Conservation (phyloP, 2,329 filamentous ascomycete species). For the Talaromyces sp. region DNA sequence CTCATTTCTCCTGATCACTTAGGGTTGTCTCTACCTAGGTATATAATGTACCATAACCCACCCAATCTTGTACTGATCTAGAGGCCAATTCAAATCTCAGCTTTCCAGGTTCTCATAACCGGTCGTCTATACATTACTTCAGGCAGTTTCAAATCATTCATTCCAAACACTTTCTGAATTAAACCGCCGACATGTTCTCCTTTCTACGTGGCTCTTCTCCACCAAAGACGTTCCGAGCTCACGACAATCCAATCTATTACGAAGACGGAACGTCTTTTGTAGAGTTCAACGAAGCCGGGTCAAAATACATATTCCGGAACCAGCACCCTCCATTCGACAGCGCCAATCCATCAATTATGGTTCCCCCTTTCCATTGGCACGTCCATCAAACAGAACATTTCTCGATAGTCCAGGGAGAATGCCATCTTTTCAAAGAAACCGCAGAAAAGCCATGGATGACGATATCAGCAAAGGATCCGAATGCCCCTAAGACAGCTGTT, state of each 20-base stretch:
- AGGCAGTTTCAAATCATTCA: not conserved
- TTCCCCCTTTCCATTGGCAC: conserved; percentile 23
- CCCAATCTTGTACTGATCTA: not conserved
- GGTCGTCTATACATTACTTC: not conserved
- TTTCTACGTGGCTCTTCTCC: conserved; percentile 18
- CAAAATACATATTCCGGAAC: conserved; percentile 20
- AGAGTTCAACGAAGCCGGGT: conserved; percentile 18
- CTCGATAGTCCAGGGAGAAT: conserved; percentile 17
- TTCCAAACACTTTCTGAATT: not conserved
- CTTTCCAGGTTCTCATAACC: not conserved
- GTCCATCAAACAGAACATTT: conserved; percentile 22
- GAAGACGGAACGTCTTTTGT: conserved; percentile 19
- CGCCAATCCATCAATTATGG: conserved; percentile 17
- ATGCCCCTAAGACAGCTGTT: conserved; percentile 13
- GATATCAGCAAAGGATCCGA: conserved; percentile 14
- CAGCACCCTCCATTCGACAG: conserved; percentile 16
- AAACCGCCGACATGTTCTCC: conserved; percentile 16
- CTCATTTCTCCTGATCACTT: not conserved
- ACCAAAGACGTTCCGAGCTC: conserved; percentile 15
- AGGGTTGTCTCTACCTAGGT: not conserved
- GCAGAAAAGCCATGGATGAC: conserved; percentile 14
- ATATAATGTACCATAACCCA: not conserved
- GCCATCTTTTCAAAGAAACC: conserved; percentile 17
- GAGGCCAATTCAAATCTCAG: too few relatives aligned
- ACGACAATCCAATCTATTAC: conserved; percentile 20